Evolutionary conservation across 176 grass and related monocot genomes (phyloP).

Genomic region (Microstegium vimineum): DNA sequence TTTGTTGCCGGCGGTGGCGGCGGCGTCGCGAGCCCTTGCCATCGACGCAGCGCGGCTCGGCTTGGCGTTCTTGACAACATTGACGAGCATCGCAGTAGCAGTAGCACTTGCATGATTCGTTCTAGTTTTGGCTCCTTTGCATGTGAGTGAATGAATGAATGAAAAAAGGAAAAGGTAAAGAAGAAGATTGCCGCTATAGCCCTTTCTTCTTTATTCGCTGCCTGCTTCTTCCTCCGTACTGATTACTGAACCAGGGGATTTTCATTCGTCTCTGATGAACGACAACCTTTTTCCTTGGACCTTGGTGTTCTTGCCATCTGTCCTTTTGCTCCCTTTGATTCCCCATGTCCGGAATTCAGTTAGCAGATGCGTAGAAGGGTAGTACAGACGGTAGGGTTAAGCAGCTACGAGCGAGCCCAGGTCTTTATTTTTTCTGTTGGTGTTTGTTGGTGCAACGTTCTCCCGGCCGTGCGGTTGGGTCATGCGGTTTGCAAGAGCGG

Average conservation of each 20-base stretch:
- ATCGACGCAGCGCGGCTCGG: no score
- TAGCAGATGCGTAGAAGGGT: neutral
- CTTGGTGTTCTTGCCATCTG: neutral
- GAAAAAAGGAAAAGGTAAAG: neutral
- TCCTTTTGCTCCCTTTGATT: neutral
- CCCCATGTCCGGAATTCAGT: neutral
- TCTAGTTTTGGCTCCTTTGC: neutral
- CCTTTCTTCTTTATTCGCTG: neutral
- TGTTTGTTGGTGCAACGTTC: neutral
- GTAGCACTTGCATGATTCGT: neutral
- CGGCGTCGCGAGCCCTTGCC: no score
- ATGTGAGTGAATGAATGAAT: no score
- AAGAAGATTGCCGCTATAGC: neutral
- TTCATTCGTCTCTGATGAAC: neutral
- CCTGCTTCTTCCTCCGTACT: conserved; percentile 9
- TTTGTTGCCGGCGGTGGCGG: no score
- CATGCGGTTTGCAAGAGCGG: no score
- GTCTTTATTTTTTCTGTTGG: neutral
- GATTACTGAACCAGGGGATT: neutral
- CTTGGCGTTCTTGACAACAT: neutral
- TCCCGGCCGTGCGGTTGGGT: no score
- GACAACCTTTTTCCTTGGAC: neutral
- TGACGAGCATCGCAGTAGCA: neutral
- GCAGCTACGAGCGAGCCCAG: neutral
- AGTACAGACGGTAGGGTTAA: no score